Evolutionary conservation across 2,329 filamentous ascomycete species (phyloP), one percentile per base, ranked within the genome.

Genomic region (Sphaerulina vaccinii): DNA sequence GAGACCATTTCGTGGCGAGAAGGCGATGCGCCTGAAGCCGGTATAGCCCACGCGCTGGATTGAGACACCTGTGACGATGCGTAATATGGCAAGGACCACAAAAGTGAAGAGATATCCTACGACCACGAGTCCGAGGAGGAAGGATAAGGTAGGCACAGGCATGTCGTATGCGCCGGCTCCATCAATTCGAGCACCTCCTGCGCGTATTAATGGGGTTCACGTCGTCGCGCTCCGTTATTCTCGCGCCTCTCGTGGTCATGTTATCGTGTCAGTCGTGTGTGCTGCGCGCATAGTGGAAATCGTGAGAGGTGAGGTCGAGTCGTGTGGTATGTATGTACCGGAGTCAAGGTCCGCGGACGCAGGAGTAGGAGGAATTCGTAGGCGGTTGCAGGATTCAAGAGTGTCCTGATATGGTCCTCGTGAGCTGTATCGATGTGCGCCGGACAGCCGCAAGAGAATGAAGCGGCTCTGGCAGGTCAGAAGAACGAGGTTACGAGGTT

Each of bases 31-130:
- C 59, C 92, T 86, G 61, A 99, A 79, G 29, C 93, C 96, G 61
- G 95, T 85, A 70, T 95, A 95, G 57, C 93, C 93, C 62, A 99
- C 82, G 62, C 93, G 85, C 73, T 99, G 95, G 60, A 99, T 96
- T 5, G 93, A 99, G 51, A 99, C 79, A 56, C 93, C 93, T 29
- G 92, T 97, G 56, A 92, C 78, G 63, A 97, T 91, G 61, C 93
- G 90, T 58, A 99, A 75, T 62, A 97, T 81, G 65, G 93, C 93
- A 71, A 99, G 96, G 54, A 96, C 71, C 55, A 99, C 85, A 68
- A 99, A 99, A 56, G 92, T 90, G 56, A 84, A 87, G 38, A 99
- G 81, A 75, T 97, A 99, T 56, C 89, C 76, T 59, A 97, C 80
- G 63, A 97, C 84, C 68, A 91, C 65, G 62, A 95, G 78, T 69